Evolutionary conservation across 2,329 filamentous ascomycete genomes (phyloP).

Genomic region (Paradendryphiella salina): DNA sequence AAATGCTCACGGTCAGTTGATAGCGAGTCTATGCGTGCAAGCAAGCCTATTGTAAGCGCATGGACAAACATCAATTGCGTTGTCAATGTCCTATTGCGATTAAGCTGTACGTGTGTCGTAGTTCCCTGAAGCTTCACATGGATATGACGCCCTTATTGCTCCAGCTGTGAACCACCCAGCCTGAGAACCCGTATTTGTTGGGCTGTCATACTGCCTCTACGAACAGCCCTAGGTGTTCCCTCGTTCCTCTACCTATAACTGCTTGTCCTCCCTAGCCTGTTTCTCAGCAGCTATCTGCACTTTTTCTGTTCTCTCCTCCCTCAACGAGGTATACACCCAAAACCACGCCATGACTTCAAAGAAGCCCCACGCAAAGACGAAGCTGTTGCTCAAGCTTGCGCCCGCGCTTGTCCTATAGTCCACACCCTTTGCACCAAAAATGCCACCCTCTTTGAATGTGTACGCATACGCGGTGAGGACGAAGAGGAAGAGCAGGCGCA

Average conservation of each 20-base stretch:
- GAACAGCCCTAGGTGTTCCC: not conserved
- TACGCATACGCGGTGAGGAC: slow-evolving; percentile 66
- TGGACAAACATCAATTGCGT: too few relatives aligned
- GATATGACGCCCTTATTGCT: too few relatives aligned
- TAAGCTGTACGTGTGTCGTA: too few relatives aligned
- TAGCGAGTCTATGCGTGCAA: too few relatives aligned
- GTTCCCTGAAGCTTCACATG: too few relatives aligned
- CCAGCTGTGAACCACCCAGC: too few relatives aligned
- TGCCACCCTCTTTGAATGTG: slow-evolving; percentile 60
- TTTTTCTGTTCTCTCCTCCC: slow-evolving; percentile 44
- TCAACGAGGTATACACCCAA: slow-evolving; percentile 61
- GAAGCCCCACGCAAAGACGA: slow-evolving; percentile 84
- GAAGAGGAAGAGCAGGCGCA: slow-evolving; percentile 68
- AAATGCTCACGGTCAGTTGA: too few relatives aligned
- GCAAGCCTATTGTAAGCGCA: too few relatives aligned
- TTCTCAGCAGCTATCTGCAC: slow-evolving; percentile 37
- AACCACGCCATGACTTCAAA: slow-evolving; percentile 85
- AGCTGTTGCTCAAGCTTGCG: slow-evolving; percentile 76
- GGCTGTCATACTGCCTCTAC: too few relatives aligned
- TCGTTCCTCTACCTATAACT: slow-evolving; percentile 11
- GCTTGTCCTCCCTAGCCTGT: slow-evolving; percentile 38
- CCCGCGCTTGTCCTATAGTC: slow-evolving; percentile 41
- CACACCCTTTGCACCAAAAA: slow-evolving; percentile 41
- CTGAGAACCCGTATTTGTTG: too few relatives aligned
- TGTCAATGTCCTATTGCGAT: too few relatives aligned